A percentile compares a stretch with the other conserved stretches of the same genome.
These are phyloP conservation scores for Malbranchea cinnamomea DNA, from an alignment of 2,329 filamentous ascomycete species.

Conservation along the genomic window DNA sequence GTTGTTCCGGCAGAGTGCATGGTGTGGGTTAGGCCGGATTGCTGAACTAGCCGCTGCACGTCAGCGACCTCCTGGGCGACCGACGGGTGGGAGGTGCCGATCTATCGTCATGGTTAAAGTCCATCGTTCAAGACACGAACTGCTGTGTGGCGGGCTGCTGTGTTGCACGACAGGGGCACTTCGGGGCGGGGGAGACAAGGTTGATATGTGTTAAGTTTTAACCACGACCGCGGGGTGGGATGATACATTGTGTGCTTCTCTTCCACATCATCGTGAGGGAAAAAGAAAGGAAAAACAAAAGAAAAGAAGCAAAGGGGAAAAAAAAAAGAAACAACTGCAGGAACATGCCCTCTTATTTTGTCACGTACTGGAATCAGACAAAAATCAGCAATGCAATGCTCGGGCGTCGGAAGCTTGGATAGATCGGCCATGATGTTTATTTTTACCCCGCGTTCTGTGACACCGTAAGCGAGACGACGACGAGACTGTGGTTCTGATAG, in stretches of 20 bases:
- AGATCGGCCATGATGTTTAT: conserved; percentile 3
- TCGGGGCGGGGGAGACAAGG: too few relatives aligned
- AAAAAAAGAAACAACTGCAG: conserved; percentile 1
- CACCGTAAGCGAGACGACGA: too few relatives aligned
- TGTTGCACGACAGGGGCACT: too few relatives aligned
- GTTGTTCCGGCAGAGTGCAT: conserved; percentile 95
- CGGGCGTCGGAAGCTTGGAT: conserved; percentile 41
- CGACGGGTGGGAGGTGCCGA: conserved; percentile 64
- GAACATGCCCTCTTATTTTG: not conserved
- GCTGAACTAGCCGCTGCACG: conserved; percentile 71
- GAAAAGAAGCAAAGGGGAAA: conserved; percentile 1
- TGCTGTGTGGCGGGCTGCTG: too few relatives aligned
- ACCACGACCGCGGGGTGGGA: too few relatives aligned
- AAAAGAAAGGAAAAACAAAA: not conserved
- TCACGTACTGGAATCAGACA: conserved; percentile 67
- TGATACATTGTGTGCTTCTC: too few relatives aligned
- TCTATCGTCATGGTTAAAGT: too few relatives aligned
- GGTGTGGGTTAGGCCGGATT: conserved; percentile 63
- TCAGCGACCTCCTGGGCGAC: conserved; percentile 74
- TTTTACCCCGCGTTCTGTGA: too few relatives aligned
- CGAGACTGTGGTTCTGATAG: too few relatives aligned
- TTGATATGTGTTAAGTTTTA: too few relatives aligned
- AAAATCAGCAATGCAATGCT: conserved; percentile 72
- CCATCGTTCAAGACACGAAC: too few relatives aligned
- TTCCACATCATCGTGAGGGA: not conserved